Base-by-base conservation (phyloP, 305 asterid species). In the Caryopteris hybrid region DNA sequence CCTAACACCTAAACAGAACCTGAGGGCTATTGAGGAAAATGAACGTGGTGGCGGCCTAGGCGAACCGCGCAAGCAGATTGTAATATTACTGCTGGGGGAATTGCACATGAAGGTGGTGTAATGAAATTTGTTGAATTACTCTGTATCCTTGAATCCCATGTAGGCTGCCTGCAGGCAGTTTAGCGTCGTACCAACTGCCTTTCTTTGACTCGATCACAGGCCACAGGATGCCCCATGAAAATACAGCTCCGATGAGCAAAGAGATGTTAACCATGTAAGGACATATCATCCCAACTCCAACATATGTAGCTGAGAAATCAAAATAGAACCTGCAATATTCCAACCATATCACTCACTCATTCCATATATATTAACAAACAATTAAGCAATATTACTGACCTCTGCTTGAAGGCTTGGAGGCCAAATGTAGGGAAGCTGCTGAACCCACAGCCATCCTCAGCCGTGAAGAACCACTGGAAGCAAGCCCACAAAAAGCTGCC, bases 171-270 rank as follows among this genome's bases (percentile, higher is more conserved):
- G 61, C 57, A 3, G 72, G 23, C 17, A 81, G 63, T 0, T 77
- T 60, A n/a, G 87, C 83, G 14, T 69, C 41, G 57, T 81, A 90
- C 95, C 97, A 90, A 7, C 11, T 27, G 5, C 97, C 95, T 66
- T 83, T 74, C 78, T 79, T 83, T 17, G 81, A 52, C 59, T 79
- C 78, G 6, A 90, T 84, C 2, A 66, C 13, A 0, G 97, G 97
- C 97, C 97, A 90, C 81, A 86, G 53, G 16, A 86, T 69, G 14
- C 92, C 97, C 97, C 97, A 90, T 0, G 97, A 86, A 1, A 89
- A 34, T 47, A 89, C 57, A 31, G 88, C 92, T 45, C 96, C 95
- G 8, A 87, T 5, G 1, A 89, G 88, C 33, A 89, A 48, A 3
- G 72, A 66, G 10, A 66, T 27, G 64, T 87, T 87, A 4, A 89